Evolutionary conservation across 179 eudicot species (phyloP), one percentile per base, ranked within the genome.

Genomic region (Drosera spatulata): DNA sequence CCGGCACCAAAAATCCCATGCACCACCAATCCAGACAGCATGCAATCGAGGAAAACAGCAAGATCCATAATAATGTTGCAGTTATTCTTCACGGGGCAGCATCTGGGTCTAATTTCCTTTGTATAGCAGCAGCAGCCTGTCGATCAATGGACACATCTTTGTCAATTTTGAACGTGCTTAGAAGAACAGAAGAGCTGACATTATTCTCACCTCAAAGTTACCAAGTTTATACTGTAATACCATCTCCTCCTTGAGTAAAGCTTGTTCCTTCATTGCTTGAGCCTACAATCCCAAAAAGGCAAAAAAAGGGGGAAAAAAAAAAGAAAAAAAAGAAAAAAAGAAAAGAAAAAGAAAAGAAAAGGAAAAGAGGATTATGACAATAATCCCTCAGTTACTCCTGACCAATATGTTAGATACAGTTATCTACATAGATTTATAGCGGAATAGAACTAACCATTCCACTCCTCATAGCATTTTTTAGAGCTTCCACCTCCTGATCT

Each of bases 221-320:
- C 97, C 97, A 40, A 91, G 75, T 76, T 88, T 91, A 80, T 65
- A 88, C 69, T 82, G 76, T 69, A 79, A 88, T 15, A 75, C 79
- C 98, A 91, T 91, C 73, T 91, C 95, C 76, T 91, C 98, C 71
- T 80, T 80, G 65, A 91, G 79, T 66, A 64, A 91, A 66, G 85
- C 91, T 73, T 91, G 98, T 61, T 91, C 95, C 80, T 79, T 88
- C 98, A 91, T 91, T 66, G 87, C 95, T 82, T 85, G 88, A 53
- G 96, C 98, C 98, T 91, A 62, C 54, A 56, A 60, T 62, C 61
- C 33, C 33, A 22, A 22, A 22, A 22, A 22, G 33, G 33, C 62
- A 56, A 63, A 71, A 2, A 41, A 41, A 52, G 4, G 13, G 7
- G n/a, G 10, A 46, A 50, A 69, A 7, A 4, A 55, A 10, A 55